Percentiles rank a stretch among this genome's conserved stretches.
phyloP scores from a whole-genome alignment of 2,329 filamentous ascomycete species.

The Orbilia ellipsospora region DNA sequence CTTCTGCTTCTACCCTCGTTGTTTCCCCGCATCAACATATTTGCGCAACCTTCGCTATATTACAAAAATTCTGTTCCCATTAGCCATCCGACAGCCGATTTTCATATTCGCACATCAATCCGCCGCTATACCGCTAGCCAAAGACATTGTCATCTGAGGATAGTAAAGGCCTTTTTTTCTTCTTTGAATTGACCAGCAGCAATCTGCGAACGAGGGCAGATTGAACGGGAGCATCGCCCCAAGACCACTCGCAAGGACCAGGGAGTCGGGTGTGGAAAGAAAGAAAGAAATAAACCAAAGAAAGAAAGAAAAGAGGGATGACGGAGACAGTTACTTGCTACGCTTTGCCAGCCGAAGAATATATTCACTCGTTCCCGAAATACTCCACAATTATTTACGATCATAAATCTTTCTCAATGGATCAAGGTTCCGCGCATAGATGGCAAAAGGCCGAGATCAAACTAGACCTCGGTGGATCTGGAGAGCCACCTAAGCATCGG shows the following conservation, averaged over 20 bases:
- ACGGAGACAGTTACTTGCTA: conserved; percentile 36
- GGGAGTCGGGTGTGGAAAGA: not conserved
- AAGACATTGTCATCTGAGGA: too few relatives aligned
- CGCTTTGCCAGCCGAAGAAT: conserved; percentile 26
- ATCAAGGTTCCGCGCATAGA: conserved; percentile 30
- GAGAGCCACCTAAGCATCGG: conserved; percentile 88
- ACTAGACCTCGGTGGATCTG: conserved; percentile 44
- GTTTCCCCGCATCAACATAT: not conserved
- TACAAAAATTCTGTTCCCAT: too few relatives aligned
- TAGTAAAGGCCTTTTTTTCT: too few relatives aligned
- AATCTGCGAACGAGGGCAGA: not conserved
- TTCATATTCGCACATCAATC: too few relatives aligned
- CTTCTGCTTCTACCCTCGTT: not conserved
- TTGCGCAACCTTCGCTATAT: not conserved
- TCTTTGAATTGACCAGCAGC: too few relatives aligned
- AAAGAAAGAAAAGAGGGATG: conserved; percentile 24
- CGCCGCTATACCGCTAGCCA: too few relatives aligned
- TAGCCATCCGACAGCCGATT: too few relatives aligned
- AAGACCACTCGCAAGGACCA: not conserved
- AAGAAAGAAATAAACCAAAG: too few relatives aligned
- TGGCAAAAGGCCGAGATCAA: conserved; percentile 52
- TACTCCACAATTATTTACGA: conserved; percentile 41
- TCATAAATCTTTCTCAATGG: conserved; percentile 34
- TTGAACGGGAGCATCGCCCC: too few relatives aligned
- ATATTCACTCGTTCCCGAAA: conserved; percentile 31